Base-by-base conservation (phyloP, 345 rosid species). In the Arabidopsis suecica region DNA sequence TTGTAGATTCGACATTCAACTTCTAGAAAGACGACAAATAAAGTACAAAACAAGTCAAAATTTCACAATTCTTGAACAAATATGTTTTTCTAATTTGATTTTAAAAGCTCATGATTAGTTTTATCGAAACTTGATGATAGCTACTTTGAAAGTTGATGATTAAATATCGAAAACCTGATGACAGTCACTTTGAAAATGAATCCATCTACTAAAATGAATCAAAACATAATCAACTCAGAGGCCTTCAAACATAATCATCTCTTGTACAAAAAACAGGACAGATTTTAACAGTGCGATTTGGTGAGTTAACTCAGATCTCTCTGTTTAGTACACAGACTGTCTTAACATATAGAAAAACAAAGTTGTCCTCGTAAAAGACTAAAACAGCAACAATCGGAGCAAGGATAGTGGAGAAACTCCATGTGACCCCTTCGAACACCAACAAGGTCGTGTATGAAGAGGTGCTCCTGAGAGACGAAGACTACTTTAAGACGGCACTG, bases 401-500 rank as follows among this genome's bases (percentile, higher is more conserved):
- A 37, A 28, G 12, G 68, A 68, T 60, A 51, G 51, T 47, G 5
- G 51, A n/a, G 50, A 47, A 16, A 3, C 23, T 6, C 22, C 22
- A 14, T 16, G 20, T 45, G 9, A 45, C 48, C 48, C 16, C 45
- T 41, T 42, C n/a, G 7, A 42, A 42, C 16, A 42, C 48, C n/a
- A 13, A 42, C 48, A 42, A 42, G 6, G 16, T 5, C 18, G 48
- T 1, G 13, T 44, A 13, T 44, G 48, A 44, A 44, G 48, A 16
- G 51, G 9, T 47, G 22, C 51, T 47, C 51, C 22, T 47, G n/a
- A 14, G 28, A 50, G 48, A n/a, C 18, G 2, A 45, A 47, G 7
- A 12, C 12, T 48, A 32, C 37, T 47, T 50, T 5, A 76, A 37
- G 79, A 76, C 0, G 76, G 80, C 80, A 77, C 80, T 77, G 76